Evolutionary conservation across 148 eudicot species (phyloP).

Genomic region (Camellia sinensis): DNA sequence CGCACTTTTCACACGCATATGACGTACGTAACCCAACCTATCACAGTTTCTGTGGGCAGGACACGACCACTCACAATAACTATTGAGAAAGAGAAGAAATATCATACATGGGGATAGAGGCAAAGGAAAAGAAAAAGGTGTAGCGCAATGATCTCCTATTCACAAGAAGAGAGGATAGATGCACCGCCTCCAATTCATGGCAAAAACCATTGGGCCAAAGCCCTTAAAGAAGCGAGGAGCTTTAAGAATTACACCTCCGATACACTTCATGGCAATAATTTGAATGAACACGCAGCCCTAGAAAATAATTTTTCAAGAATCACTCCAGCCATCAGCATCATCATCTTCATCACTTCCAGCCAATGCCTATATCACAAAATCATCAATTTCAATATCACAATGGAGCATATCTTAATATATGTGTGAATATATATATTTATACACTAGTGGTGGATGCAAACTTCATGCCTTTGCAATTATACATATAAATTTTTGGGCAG

Average conservation of each 20-base stretch:
- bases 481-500: too few relatives aligned
- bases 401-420: not conserved
- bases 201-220: not conserved
- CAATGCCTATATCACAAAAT: conserved; percentile 56
- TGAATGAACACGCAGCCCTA: conserved; percentile 9
- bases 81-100: not conserved
- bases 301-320: conserved; percentile 38
- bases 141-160: conserved; percentile 10
- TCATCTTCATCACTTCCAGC: conserved; percentile 96
- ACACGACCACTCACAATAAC: too few relatives aligned
- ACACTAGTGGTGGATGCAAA: too few relatives aligned
- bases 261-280: conserved; percentile 7
- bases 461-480: too few relatives aligned
- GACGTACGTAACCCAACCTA: too few relatives aligned
- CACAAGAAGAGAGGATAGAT: conserved; percentile 14
- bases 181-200: not conserved
- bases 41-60: too few relatives aligned
- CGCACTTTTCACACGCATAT: too few relatives aligned
- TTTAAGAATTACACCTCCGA: conserved; percentile 8
- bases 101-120: not conserved
- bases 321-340: conserved; percentile 89
- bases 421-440: not conserved
- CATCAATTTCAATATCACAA: conserved; percentile 1
- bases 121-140: conserved; percentile 1
- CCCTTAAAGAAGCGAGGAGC: not conserved